Percentiles rank a stretch among this genome's conserved stretches.
These are phyloP conservation scores for Fusarium irregulare DNA, from an alignment of 2,329 filamentous ascomycete species.

Conservation along the genomic window DNA sequence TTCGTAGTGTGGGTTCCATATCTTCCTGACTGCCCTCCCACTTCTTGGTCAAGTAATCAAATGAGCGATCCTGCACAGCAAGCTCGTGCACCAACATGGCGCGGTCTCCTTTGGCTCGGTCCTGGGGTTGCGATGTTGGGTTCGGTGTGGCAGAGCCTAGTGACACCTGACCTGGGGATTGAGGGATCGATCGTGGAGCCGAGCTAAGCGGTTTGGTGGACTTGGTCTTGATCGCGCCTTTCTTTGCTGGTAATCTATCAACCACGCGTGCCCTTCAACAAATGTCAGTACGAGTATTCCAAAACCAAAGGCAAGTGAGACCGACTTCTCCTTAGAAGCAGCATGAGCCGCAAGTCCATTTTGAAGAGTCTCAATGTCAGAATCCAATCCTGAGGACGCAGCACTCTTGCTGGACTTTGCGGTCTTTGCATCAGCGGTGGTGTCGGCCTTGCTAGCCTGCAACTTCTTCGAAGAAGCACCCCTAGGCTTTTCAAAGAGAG, in stretches of 20 bases:
- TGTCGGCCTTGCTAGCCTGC: slow-evolving; percentile 49
- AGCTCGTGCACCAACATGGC: slow-evolving; percentile 70
- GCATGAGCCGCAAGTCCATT: slow-evolving; percentile 54
- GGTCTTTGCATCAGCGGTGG: slow-evolving; percentile 47
- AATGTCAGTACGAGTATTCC: slow-evolving; percentile 44
- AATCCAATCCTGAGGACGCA: slow-evolving; percentile 57
- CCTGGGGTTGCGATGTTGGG: slow-evolving; percentile 61
- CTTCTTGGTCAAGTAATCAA: slow-evolving; percentile 61
- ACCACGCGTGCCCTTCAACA: slow-evolving; percentile 50
- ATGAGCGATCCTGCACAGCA: slow-evolving; percentile 64
- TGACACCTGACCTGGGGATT: slow-evolving; percentile 68
- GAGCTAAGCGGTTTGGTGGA: slow-evolving; percentile 57
- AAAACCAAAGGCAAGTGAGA: slow-evolving; percentile 28
- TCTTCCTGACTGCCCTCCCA: slow-evolving; percentile 66
- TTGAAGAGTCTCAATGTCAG: slow-evolving; percentile 63
- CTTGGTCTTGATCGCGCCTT: slow-evolving; percentile 54
- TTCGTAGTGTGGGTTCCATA: slow-evolving; percentile 65
- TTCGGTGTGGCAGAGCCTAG: slow-evolving; percentile 64
- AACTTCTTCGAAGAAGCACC: slow-evolving; percentile 30
- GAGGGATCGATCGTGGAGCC: slow-evolving; percentile 57
- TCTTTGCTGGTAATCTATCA: slow-evolving; percentile 51
- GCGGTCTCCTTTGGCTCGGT: slow-evolving; percentile 65
- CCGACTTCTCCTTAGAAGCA: slow-evolving; percentile 53
- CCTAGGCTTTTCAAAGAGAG: slow-evolving; percentile 60
- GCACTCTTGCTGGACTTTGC: slow-evolving; percentile 50